Base-by-base conservation (phyloP, 768 basidiomycete species). In the Mycena amicta region DNA sequence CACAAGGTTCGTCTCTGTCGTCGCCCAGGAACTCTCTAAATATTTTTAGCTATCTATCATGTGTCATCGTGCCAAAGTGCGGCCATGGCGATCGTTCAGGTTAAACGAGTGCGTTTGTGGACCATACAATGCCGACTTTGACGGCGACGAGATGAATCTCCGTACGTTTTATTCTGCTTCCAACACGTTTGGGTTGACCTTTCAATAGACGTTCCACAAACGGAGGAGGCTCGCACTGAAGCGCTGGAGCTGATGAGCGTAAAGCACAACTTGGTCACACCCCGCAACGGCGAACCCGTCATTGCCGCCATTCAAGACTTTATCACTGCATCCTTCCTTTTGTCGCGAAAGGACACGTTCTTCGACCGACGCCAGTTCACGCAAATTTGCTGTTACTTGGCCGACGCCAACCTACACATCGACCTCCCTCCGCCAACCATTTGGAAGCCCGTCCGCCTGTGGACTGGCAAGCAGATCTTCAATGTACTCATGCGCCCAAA, bases 401-500 rank as follows among this genome's bases (percentile, higher is more conserved):
- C 83, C 18, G 97, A 98, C 67, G 96, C 93, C 25, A 83, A 90
- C 66, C 74, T 94, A 43, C 90, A 96, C 27, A 95, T 98, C 68
- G 95, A 98, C 68, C 86, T 99, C 50, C 97, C 97, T 12, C 93
- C 95, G 0, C 97, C 97, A 0, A 86, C 91, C 0, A 93, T 99
- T 59, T 86, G 89, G 85, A 98, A 97, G 70, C 97, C 97, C 11
- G 82, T 85, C 25, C 83, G 92, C 20, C 76, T 99, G 2, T 99
- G 97, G 97, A 98, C 97, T 0, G 97, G 97, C 28, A 99, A 99
- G 69, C 97, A 99, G 68, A 81, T 99, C n/a, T 98, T 98, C 81
- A 94, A 92, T 70, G 88, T 94, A 29, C 86, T 98, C 47, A 98
- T 98, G 92, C 86, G 90, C 11, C 97, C 97, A 4, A 97, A 95